These are phyloP conservation scores for Pseudozyma tsukubaensis DNA, from an alignment of 1,284 basidiomycete species.

Conservation along the genomic window DNA sequence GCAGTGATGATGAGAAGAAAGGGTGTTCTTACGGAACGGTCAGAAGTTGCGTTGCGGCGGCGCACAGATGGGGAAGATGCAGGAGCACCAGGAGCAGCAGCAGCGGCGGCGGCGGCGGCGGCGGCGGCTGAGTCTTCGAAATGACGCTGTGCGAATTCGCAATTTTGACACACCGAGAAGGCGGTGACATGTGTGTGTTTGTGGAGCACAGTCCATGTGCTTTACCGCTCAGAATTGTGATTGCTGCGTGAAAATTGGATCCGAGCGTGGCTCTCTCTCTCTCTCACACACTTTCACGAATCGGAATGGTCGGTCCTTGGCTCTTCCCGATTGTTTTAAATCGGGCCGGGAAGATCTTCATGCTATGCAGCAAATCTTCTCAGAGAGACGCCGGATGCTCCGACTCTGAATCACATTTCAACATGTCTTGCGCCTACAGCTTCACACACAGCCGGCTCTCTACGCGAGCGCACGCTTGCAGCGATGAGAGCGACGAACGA, in stretches of 20 bases:
- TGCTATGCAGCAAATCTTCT: no score
- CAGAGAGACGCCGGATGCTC: no score
- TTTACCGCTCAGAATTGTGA: background rate
- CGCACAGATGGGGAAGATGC: no score
- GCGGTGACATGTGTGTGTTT: background rate
- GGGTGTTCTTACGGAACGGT: background rate
- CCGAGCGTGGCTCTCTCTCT: slow-evolving; percentile 6
- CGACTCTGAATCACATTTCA: no score
- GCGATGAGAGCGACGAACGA: no score
- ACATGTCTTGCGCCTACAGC: no score
- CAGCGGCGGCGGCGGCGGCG: background rate
- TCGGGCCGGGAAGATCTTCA: no score
- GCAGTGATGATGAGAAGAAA: slow-evolving; percentile 1
- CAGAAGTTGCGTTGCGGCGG: no score
- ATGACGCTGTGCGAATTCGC: slow-evolving; percentile 6
- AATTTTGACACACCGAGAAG: slow-evolving; percentile 1
- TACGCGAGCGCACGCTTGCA: no score
- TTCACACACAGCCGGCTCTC: no score
- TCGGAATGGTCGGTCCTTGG: no score
- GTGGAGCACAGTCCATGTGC: slow-evolving; percentile 12
- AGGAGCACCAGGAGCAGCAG: background rate
- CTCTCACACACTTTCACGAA: background rate
- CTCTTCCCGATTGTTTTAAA: no score
- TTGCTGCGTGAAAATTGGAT: slow-evolving; percentile 11
- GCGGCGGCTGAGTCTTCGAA: background rate